These are phyloP conservation scores for Keithomyces neogunnii DNA, from an alignment of 2,329 filamentous ascomycete genomes.

Conservation along the genomic window DNA sequence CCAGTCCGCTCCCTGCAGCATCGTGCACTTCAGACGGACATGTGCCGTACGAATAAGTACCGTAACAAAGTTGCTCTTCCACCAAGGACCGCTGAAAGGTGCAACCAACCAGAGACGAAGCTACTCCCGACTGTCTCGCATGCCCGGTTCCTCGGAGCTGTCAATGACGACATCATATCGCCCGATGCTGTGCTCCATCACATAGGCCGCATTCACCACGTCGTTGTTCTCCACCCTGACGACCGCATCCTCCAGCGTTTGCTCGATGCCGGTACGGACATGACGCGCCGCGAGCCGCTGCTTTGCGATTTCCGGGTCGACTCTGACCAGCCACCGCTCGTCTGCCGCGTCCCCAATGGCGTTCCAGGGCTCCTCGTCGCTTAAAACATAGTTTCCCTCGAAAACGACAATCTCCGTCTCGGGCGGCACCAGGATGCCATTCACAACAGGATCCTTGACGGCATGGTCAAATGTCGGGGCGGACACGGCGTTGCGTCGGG, in stretches of 20 bases:
- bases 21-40: too few species aligned
- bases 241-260: constrained; percentile 55
- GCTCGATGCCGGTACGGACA: constrained; percentile 30
- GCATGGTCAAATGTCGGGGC: constrained; percentile 72
- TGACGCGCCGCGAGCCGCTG: constrained; percentile 30
- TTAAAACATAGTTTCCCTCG: constrained; percentile 55
- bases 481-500: constrained; percentile 14
- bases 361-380: constrained; percentile 22
- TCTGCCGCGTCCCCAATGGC: constrained; percentile 26
- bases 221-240: constrained; percentile 71
- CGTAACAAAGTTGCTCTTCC: too few species aligned
- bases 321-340: constrained; percentile 31
- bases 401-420: constrained; percentile 55
- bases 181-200: constrained; percentile 36
- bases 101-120: background rate
- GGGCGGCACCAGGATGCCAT: constrained; percentile 53
- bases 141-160: constrained; percentile 14
- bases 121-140: background rate
- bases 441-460: constrained; percentile 59
- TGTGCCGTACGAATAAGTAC: too few species aligned
- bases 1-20: too few species aligned
- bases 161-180: constrained; percentile 19
- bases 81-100: too few species aligned
- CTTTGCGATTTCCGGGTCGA: constrained; percentile 25
- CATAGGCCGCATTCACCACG: constrained; percentile 70